These are phyloP conservation scores for Eremothecium gossypii DNA, from an alignment of 1,139 yeast species.

Conservation along the genomic window DNA sequence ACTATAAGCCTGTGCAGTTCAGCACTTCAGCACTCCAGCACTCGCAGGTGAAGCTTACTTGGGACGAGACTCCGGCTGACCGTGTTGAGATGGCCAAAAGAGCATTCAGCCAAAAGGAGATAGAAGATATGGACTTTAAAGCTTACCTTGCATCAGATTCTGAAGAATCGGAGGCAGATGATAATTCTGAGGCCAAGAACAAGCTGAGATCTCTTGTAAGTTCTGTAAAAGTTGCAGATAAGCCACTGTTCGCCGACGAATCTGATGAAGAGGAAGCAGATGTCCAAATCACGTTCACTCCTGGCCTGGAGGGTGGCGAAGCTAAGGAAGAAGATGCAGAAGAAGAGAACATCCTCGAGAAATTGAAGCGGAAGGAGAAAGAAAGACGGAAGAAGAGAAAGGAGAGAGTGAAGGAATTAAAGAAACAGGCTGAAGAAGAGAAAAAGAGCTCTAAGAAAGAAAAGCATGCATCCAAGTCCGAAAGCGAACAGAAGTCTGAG, in stretches of 20 bases:
- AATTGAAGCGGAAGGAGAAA: conserved; percentile 78
- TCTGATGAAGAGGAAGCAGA: conserved; percentile 62
- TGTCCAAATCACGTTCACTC: conserved; percentile 93
- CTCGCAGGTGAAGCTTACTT: conserved; percentile 84
- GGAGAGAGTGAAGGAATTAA: conserved; percentile 56
- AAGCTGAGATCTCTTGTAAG: conserved; percentile 62
- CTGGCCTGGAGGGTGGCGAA: conserved; percentile 56
- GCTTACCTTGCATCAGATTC: conserved; percentile 91
- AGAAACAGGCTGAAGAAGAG: conserved; percentile 39
- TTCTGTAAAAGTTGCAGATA: conserved; percentile 33
- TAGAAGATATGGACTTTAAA: conserved; percentile 93
- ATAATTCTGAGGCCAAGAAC: conserved; percentile 35
- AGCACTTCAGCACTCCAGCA: conserved; percentile 92
- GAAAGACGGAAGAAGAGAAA: conserved; percentile 81
- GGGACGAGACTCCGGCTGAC: conserved; percentile 98
- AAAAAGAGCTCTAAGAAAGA: conserved; percentile 28
- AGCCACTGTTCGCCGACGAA: conserved; percentile 26
- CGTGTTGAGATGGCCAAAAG: conserved; percentile 69
- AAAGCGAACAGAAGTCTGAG: conserved; percentile 24
- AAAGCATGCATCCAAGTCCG: conserved; percentile 14
- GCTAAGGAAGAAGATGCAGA: conserved; percentile 30
- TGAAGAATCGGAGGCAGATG: conserved; percentile 47
- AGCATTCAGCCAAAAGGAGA: conserved; percentile 81
- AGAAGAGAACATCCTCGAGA: conserved; percentile 66
- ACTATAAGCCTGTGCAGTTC: conserved; percentile 74